Evolutionary conservation across 371 early-diverging fungal genomes (phyloP).

Genomic region (Mortierella sp.): DNA sequence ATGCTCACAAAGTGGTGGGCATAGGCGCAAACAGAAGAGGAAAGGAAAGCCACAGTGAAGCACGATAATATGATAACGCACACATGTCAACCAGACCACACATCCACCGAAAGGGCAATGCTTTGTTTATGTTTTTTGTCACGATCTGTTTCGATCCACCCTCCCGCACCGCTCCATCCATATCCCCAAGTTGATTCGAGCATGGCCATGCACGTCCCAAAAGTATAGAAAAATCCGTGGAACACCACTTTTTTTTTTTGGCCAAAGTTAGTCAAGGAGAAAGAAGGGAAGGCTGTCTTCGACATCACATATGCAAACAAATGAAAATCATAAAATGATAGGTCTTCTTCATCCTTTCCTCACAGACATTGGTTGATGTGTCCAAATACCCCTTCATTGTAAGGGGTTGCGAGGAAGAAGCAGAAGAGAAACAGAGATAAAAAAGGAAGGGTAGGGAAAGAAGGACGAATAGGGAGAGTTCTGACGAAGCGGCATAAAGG

Average conservation of each 20-base stretch:
- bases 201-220: neutral
- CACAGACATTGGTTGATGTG: neutral
- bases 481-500: constrained; percentile 8
- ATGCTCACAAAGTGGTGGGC: neutral
- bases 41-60: neutral
- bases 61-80: neutral
- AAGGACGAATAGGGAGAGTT: neutral
- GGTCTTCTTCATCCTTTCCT: neutral
- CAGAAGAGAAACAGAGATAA: neutral
- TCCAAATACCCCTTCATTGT: constrained; percentile 3
- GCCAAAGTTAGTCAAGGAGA: neutral
- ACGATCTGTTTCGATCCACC: neutral
- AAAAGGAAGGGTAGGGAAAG: neutral
- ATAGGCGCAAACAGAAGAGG: neutral
- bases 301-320: neutral
- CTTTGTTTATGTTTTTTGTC: neutral
- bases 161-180: neutral
- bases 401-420: constrained; percentile 3
- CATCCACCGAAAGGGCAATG: neutral
- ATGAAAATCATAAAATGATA: neutral
- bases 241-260: neutral
- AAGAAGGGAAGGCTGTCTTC: neutral
- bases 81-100: neutral
- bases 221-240: neutral
- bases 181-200: neutral